Conservation (phyloP, 345 rosid genomes). For the Theobroma cacao region DNA sequence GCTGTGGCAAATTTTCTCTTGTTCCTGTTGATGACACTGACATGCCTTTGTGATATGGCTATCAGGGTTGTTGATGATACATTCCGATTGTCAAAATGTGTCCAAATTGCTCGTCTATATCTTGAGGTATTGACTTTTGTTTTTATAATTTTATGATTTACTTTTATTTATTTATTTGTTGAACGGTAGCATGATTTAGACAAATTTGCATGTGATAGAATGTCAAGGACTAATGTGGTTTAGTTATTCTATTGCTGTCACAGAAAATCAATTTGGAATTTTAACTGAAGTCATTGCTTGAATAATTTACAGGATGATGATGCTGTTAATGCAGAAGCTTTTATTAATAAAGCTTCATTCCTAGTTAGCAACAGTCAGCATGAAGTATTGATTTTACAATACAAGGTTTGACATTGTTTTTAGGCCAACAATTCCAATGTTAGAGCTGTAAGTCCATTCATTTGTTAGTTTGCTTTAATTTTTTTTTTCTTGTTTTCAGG, state of each 20-base stretch:
- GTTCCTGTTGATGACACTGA: conserved; percentile 1
- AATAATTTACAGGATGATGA: conserved; percentile 78
- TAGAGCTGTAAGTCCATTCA: background rate
- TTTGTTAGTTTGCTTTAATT: conserved; percentile 5
- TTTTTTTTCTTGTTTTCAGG: conserved; percentile 39
- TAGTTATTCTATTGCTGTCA: background rate
- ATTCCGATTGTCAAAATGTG: conserved; percentile 88
- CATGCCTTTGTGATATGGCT: conserved; percentile 15
- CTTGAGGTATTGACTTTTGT: conserved; percentile 67
- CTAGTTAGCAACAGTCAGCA: conserved; percentile 93
- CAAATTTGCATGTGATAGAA: background rate
- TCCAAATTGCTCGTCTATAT: conserved; percentile 93
- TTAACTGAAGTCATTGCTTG: background rate
- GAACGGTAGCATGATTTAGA: background rate
- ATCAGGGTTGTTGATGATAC: conserved; percentile 81
- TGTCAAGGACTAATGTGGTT: background rate
- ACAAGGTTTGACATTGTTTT: conserved; percentile 53
- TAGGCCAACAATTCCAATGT: background rate
- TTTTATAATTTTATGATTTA: conserved; percentile 2
- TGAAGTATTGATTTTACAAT: conserved; percentile 85
- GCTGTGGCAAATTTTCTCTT: background rate
- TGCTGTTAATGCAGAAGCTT: conserved; percentile 96
- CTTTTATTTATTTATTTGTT: background rate
- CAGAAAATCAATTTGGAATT: background rate
- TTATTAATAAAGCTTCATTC: conserved; percentile 95